Evolutionary conservation across 2,329 filamentous ascomycete species (phyloP).

Genomic region (Sporothrix schenckii): DNA sequence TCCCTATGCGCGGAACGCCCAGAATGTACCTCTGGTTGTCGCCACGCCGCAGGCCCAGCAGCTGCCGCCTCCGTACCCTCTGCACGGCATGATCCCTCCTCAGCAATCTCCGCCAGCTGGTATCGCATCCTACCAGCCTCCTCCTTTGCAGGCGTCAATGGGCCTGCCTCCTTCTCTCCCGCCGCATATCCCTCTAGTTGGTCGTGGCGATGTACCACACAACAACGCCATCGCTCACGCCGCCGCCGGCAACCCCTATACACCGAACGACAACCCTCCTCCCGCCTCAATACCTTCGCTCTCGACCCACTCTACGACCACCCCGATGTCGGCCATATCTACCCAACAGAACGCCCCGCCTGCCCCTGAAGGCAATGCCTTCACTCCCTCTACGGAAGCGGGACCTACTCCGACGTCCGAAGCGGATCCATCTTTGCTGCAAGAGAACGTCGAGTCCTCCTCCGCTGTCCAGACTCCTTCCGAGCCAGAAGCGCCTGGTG

Average conservation of each 20-base stretch:
- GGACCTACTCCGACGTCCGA: background rate
- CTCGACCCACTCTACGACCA: conserved; percentile 45
- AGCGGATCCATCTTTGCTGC: conserved; percentile 31
- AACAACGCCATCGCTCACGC: background rate
- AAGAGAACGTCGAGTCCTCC: background rate
- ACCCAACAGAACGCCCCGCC: background rate
- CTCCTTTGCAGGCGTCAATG: conserved; percentile 1
- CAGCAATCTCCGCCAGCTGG: conserved; percentile 45
- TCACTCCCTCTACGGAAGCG: conserved; percentile 9
- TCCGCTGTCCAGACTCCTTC: background rate
- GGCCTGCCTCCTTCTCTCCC: conserved; percentile 27
- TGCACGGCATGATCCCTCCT: background rate
- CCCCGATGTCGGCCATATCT: conserved; percentile 21
- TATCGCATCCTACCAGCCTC: conserved; percentile 43
- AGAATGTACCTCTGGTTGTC: conserved; percentile 45
- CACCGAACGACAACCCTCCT: conserved; percentile 51
- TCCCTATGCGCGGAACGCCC: conserved; percentile 14
- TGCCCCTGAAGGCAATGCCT: background rate
- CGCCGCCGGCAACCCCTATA: background rate
- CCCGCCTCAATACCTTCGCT: conserved; percentile 45
- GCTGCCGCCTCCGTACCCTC: conserved; percentile 5
- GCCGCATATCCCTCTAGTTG: conserved; percentile 26
- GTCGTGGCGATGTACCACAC: conserved; percentile 19
- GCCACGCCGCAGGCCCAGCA: conserved; percentile 60
- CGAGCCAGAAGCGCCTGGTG: background rate